These are phyloP conservation scores for Megacollybia marginata DNA, from an alignment of 768 basidiomycete genomes.

Conservation along the genomic window DNA sequence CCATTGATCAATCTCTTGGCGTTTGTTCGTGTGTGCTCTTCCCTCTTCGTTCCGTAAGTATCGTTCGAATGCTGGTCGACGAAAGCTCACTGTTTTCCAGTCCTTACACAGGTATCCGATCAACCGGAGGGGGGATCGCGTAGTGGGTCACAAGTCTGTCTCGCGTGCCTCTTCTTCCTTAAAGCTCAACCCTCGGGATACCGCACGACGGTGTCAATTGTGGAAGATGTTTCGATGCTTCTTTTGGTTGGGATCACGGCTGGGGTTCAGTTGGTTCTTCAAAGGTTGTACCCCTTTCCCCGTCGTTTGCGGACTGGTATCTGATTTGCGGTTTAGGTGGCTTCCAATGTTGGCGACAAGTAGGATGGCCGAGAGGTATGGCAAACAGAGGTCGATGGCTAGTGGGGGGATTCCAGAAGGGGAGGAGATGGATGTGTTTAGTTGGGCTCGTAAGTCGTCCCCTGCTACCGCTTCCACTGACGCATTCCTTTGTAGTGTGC, in stretches of 20 bases:
- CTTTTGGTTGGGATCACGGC: constrained; percentile 49
- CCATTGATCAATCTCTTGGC: constrained; percentile 64
- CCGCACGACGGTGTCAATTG: constrained; percentile 26
- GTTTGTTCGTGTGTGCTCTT: constrained; percentile 32
- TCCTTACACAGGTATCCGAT: constrained; percentile 45
- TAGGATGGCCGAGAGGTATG: constrained; percentile 38
- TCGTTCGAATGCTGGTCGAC: too few species aligned
- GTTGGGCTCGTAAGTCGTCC: constrained; percentile 20
- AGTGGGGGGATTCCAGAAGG: constrained; percentile 6
- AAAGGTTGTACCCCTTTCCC: constrained; percentile 24
- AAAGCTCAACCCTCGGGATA: constrained; percentile 25
- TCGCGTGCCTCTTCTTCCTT: constrained; percentile 65
- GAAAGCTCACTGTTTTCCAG: constrained; percentile 15
- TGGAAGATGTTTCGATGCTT: constrained; percentile 49
- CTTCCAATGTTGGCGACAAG: constrained; percentile 58
- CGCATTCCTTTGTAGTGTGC: constrained; percentile 18
- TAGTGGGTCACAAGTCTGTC: constrained; percentile 58
- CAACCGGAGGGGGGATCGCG: constrained; percentile 41
- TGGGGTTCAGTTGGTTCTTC: constrained; percentile 28
- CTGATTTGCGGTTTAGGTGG: too few species aligned
- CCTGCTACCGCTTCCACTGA: neutral
- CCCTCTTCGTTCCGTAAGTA: constrained; percentile 31
- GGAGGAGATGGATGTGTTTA: constrained; percentile 30
- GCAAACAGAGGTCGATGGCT: constrained; percentile 23
- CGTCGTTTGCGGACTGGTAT: too few species aligned